Base-by-base conservation (phyloP, 208 protist species). In the Leishmania braziliensis region DNA sequence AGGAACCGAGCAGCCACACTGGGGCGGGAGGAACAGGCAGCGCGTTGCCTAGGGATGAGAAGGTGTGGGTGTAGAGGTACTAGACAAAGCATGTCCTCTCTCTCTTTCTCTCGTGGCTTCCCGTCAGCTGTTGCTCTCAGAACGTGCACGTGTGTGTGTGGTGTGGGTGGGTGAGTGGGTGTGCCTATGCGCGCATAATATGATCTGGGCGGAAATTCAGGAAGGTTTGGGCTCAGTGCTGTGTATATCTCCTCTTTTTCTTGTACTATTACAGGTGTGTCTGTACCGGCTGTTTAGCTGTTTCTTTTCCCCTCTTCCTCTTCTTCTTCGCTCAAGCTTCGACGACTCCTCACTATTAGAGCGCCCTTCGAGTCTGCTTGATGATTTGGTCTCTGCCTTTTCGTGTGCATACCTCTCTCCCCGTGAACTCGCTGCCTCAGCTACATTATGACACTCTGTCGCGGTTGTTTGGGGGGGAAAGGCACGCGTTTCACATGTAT, bases 251-350 rank as follows among this genome's bases (percentile, higher is more conserved):
- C 20, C 23, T 16, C 14, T 8, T 26, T 26, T 62, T 26, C 23
- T 62, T 62, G 14, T 26, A 26, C 9, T 62, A 26, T 62, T 62
- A 16, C 56, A n/a, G 14, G 56, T 26, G 56, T 26, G 23, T n/a
- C 56, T 62, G 56, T 62, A 62, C 14, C 3, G 2, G 14, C 9
- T 62, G 56, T 62, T 62, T 16, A n/a, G 56, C 23, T 26, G 56
- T 26, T 62, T 62, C 56, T 62, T 62, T 62, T 16, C 36, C 66
- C 66, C 66, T 71, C 66, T 46, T 71, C 26, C 26, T 71, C 66
- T 48, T 46, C 66, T 71, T 71, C 39, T 71, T 71, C 39, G 4
- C 43, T 46, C 43, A 46, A 46, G 43, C 43, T 46, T 46, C 43
- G 43, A 46, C 43, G 43, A 46, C 43, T 46, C 43, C 4, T 46